These are phyloP conservation scores for Cyclotella sp. DNA, from an alignment of 108 stramenopile genomes.

Conservation along the genomic window DNA sequence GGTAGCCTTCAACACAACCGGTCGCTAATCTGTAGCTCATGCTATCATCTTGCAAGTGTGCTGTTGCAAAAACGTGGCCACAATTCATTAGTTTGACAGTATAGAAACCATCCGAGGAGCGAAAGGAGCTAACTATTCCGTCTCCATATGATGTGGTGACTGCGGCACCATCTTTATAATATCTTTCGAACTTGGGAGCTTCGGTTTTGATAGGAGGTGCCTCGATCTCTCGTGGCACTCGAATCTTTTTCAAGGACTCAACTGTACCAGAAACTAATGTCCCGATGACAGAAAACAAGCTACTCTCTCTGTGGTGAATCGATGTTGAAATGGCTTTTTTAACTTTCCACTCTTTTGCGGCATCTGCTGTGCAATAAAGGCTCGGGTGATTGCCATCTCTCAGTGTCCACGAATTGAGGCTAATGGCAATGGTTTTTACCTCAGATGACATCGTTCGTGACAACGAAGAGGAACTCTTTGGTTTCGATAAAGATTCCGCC, in stretches of 20 bases:
- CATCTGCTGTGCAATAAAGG: conserved; percentile 78
- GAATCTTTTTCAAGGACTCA: conserved; percentile 54
- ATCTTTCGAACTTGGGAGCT: conserved; percentile 61
- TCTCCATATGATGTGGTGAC: conserved; percentile 86
- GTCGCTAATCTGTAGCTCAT: conserved; percentile 78
- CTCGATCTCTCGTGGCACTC: conserved; percentile 52
- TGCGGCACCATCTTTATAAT: conserved; percentile 82
- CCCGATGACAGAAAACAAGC: conserved; percentile 73
- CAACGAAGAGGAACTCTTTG: background rate
- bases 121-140: conserved; percentile 69
- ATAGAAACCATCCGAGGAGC: conserved; percentile 83
- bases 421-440: conserved; percentile 64
- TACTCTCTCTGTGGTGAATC: conserved; percentile 47
- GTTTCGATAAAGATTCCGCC: conserved; percentile 10
- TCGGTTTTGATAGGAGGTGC: conserved; percentile 34
- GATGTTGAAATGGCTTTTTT: conserved; percentile 30
- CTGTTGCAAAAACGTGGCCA: conserved; percentile 55
- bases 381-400: conserved; percentile 74
- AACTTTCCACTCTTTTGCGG: conserved; percentile 75
- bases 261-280: conserved; percentile 62
- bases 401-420: conserved; percentile 75
- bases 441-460: conserved; percentile 4
- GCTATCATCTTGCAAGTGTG: conserved; percentile 67
- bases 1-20: conserved; percentile 89
- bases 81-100: conserved; percentile 66